These are phyloP conservation scores for Hymenoscyphus linearis DNA, from an alignment of 2,329 filamentous ascomycete genomes.

Conservation along the genomic window DNA sequence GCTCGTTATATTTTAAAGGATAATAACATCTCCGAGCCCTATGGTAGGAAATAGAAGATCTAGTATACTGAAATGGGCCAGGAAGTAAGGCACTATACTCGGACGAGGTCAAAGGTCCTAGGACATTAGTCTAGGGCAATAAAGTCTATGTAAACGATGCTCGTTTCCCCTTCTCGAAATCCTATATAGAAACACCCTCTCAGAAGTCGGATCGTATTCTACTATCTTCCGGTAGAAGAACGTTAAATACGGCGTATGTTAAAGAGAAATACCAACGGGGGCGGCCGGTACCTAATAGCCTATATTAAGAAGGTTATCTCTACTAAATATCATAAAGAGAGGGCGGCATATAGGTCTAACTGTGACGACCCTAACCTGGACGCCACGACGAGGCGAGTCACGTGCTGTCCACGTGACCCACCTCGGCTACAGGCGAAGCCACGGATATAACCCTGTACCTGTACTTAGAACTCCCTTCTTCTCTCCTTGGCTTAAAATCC, in stretches of 20 bases:
- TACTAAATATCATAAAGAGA: neutral
- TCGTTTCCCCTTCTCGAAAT: neutral
- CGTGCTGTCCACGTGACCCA: no score
- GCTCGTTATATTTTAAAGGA: neutral
- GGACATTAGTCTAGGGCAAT: neutral
- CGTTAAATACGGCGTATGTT: neutral
- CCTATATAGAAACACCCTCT: neutral
- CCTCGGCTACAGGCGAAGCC: no score
- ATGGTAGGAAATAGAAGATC: neutral
- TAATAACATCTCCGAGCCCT: neutral
- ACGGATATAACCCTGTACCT: no score
- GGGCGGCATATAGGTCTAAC: neutral
- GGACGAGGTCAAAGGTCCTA: neutral
- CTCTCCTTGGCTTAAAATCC: no score
- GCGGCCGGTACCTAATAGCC: neutral
- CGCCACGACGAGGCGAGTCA: no score
- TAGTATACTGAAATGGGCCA: neutral
- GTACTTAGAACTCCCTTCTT: no score
- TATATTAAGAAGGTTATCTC: neutral
- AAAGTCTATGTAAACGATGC: neutral
- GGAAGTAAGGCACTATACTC: neutral
- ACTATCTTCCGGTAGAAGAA: neutral
- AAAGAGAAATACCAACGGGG: neutral
- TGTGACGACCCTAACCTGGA: no score
- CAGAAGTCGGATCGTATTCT: neutral